Evolutionary conservation across 306 rosid species (phyloP).

Genomic region (Cucurbita argyrosperma): DNA sequence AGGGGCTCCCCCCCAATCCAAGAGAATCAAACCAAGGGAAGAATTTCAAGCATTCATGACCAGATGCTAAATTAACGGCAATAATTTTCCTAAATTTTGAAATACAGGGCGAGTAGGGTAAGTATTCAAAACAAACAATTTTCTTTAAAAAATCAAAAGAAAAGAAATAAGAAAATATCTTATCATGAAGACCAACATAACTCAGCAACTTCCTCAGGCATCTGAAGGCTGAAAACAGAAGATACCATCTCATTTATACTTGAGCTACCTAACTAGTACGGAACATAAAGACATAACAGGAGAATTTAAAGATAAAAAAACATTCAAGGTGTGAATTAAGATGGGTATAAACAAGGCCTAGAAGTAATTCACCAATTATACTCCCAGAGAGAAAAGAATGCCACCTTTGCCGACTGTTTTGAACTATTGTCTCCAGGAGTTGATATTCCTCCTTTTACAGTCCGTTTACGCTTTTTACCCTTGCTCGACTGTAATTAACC

Average conservation of each 20-base stretch:
- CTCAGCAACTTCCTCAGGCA: neutral
- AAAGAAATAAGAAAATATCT: neutral
- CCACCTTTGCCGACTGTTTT: slow-evolving; percentile 58
- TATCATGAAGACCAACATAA: neutral
- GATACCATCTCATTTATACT: neutral
- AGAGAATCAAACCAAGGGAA: neutral
- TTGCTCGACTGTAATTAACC: slow-evolving; percentile 32
- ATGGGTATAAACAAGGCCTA: neutral
- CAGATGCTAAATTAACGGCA: neutral
- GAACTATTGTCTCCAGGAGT: slow-evolving; percentile 35
- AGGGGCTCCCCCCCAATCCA: neutral
- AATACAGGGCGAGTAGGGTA: neutral
- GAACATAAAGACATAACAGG: neutral
- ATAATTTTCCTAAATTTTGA: neutral
- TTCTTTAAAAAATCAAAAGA: neutral
- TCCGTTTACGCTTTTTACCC: slow-evolving; percentile 65
- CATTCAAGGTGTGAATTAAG: neutral
- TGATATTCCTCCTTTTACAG: slow-evolving; percentile 39
- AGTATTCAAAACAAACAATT: neutral
- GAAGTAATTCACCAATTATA: slow-evolving; percentile 5
- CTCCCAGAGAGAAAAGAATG: slow-evolving; percentile 11
- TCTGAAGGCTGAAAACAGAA: neutral
- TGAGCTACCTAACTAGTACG: neutral
- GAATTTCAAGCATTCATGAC: neutral
- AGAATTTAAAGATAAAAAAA: neutral